Percentiles rank a stretch among this genome's conserved stretches.
phyloP scores from a whole-genome alignment of 2,329 filamentous ascomycete species.

The Tolypocladium ophioglossoides region DNA sequence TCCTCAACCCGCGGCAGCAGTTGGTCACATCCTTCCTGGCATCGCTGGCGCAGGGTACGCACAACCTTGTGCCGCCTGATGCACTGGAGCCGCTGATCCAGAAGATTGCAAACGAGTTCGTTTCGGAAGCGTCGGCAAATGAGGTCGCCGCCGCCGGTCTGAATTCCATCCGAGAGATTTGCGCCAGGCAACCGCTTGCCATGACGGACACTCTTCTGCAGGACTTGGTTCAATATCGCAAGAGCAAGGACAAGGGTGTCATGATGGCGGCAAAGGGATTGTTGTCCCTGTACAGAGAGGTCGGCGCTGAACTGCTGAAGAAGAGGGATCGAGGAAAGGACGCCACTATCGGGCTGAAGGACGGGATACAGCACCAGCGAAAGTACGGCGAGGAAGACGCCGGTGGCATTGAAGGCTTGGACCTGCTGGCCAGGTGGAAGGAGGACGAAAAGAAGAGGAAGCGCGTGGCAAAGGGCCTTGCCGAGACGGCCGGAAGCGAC shows the following conservation, averaged over 20 bases:
- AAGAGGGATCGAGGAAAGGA: slow-evolving; percentile 88
- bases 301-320: slow-evolving; percentile 78
- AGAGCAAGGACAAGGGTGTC: slow-evolving; percentile 97
- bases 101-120: slow-evolving; percentile 98
- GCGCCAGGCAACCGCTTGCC: slow-evolving; percentile 82
- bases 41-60: slow-evolving; percentile 82
- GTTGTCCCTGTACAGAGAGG: slow-evolving; percentile 81
- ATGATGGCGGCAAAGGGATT: slow-evolving; percentile 97
- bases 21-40: slow-evolving; percentile 90
- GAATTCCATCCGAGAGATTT: slow-evolving; percentile 91
- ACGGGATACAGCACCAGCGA: slow-evolving; percentile 63
- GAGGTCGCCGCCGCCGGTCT: slow-evolving; percentile 88
- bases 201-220: slow-evolving; percentile 95
- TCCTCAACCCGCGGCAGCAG: slow-evolving; percentile 76
- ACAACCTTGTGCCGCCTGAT: slow-evolving; percentile 86
- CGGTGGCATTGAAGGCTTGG: slow-evolving; percentile 83
- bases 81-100: slow-evolving; percentile 79
- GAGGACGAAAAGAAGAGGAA: slow-evolving; percentile 74
- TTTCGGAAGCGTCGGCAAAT: slow-evolving; percentile 82
- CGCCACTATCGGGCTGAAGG: slow-evolving; percentile 70
- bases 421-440: slow-evolving; percentile 88
- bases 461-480: slow-evolving; percentile 56
- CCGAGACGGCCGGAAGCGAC: slow-evolving; percentile 50
- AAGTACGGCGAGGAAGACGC: slow-evolving; percentile 73
- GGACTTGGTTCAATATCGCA: slow-evolving; percentile 89